Percentiles rank a stretch among this genome's conserved stretches.
Evolutionary conservation across 768 basidiomycete genomes (phyloP).

Genomic region (Phallus indusiatus): DNA sequence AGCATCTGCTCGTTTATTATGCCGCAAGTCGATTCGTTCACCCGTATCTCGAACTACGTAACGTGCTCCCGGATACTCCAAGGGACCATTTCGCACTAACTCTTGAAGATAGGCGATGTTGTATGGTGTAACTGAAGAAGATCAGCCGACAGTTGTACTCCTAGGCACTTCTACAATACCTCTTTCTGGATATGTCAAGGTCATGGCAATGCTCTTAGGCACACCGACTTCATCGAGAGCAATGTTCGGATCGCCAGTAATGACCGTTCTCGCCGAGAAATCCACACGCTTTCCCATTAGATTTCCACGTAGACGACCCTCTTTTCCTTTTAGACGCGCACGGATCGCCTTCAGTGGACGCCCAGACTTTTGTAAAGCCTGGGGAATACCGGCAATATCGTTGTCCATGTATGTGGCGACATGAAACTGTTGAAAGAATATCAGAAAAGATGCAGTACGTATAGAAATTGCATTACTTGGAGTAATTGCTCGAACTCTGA

Average conservation of each 20-base stretch:
- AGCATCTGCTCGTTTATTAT: constrained; percentile 92
- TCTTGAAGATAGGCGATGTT: constrained; percentile 93
- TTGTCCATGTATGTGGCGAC: constrained; percentile 99
- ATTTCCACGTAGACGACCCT: constrained; percentile 95
- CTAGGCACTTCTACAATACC: constrained; percentile 37
- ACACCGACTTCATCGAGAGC: constrained; percentile 97
- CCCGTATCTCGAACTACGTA: constrained; percentile 97
- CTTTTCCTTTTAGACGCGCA: constrained; percentile 96
- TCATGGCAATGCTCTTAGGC: constrained; percentile 92
- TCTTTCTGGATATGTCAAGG: constrained; percentile 93
- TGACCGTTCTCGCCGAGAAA: constrained; percentile 97
- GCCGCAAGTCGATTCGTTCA: constrained; percentile 92
- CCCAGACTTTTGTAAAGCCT: constrained; percentile 94
- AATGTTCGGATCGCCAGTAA: constrained; percentile 96
- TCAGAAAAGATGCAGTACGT: background rate
- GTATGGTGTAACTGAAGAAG: constrained; percentile 77
- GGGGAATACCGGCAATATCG: constrained; percentile 96
- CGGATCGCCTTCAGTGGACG: constrained; percentile 98
- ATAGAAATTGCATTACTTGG: constrained; percentile 50
- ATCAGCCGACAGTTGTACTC: constrained; percentile 1
- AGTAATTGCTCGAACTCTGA: constrained; percentile 93
- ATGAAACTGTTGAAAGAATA: constrained; percentile 59
- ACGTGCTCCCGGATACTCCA: constrained; percentile 89
- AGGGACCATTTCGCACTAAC: constrained; percentile 90
- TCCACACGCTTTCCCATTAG: constrained; percentile 99